A percentile compares a stretch with the other conserved stretches of the same genome.
phyloP scores from a whole-genome alignment of 2,329 filamentous ascomycete genomes.

The Sporothrix luriei region DNA sequence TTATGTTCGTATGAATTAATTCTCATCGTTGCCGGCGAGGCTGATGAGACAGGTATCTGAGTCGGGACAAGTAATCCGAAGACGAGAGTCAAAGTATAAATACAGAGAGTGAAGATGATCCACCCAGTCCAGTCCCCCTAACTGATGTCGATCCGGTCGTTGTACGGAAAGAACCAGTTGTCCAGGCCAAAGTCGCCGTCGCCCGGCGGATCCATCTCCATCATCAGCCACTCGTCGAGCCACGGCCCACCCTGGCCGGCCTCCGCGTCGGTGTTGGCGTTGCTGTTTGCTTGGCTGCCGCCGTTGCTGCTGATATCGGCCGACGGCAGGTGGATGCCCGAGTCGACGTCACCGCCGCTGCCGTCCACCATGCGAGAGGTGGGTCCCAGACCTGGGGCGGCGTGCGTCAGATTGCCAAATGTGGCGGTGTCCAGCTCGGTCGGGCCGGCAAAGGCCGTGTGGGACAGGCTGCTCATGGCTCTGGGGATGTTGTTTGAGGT shows the following conservation, averaged over 20 bases:
- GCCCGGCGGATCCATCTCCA: conserved; percentile 30
- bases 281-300: neutral
- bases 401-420: neutral
- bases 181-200: conserved; percentile 31
- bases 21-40: neutral
- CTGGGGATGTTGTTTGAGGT: neutral
- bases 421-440: neutral
- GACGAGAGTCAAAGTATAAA: neutral
- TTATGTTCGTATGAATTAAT: neutral
- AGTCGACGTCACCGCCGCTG: conserved; percentile 25
- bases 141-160: conserved; percentile 32
- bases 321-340: conserved; percentile 29
- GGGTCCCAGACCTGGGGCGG: neutral
- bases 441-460: neutral
- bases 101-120: neutral
- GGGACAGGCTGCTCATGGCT: neutral
- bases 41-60: conserved; percentile 12
- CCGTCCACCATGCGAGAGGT: conserved; percentile 2
- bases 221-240: conserved; percentile 32
- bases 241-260: neutral
- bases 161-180: conserved; percentile 35
- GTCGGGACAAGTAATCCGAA: neutral
- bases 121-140: neutral
- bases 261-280: neutral
- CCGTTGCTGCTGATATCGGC: conserved; percentile 18